Evolutionary conservation across 495 filamentous ascomycete genomes (phyloP), one percentile per base, ranked within the genome.

Genomic region (Aspergillus homomorphus): DNA sequence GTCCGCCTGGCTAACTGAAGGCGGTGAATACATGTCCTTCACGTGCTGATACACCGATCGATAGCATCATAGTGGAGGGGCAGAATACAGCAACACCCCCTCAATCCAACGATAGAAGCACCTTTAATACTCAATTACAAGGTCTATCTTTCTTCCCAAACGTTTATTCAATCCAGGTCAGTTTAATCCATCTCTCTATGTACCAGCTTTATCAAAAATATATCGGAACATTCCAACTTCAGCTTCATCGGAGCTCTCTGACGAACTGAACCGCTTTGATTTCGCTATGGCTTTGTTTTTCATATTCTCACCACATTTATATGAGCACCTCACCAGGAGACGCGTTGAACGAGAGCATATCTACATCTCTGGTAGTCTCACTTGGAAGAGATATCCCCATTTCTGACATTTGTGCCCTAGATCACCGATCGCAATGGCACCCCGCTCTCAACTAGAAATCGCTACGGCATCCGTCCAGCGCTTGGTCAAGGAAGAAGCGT

Each of bases 401-500:
- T n/a, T n/a, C 33, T 38, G 4, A 6, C 4, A 38, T 38, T 38
- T 6, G n/a, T n/a, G n/a, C n/a, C 12, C 8, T 14, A 38, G 33
- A 38, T 38, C 33, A 38, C 10, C 2, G 15, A 55, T 60, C 54
- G 70, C 15, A 48, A 95, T 93, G 89, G 79, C 87, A 7, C 81
- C 89, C 10, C 89, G 89, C 30, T 85, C 87, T 10, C 81, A 82
- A 62, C 80, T 96, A 57, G 75, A 83, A 48, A 90, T 94, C 62
- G 80, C 83, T 50, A 92, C 88, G 18, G 83, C 84, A 48, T 82
- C 87, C 20, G 80, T 97, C 64, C 76, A 83, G 63, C 90, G 93
- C 53, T 80, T 97, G 51, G 83, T 96, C 54, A 96, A 96, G 71
- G 94, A 98, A 71, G 91, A 96, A 67, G 78, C 80, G 33, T 91